These are phyloP conservation scores for Solanum ahanhuiri DNA, from an alignment of 257 asterid species.

Conservation along the genomic window DNA sequence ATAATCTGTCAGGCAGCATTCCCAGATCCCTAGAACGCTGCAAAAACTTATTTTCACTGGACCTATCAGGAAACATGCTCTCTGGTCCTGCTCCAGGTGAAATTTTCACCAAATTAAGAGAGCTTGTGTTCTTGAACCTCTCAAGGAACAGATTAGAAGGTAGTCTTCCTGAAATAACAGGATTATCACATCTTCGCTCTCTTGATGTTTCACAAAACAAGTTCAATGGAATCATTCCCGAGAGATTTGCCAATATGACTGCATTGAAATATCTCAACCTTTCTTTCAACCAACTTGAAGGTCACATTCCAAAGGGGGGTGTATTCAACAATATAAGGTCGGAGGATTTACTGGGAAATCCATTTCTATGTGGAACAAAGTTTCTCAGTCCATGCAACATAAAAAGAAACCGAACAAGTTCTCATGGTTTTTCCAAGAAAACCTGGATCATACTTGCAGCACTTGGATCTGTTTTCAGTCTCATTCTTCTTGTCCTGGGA, in stretches of 20 bases:
- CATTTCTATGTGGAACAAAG: constrained; percentile 47
- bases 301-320: constrained; percentile 47
- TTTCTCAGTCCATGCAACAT: constrained; percentile 20
- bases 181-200: constrained; percentile 23
- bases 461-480: constrained; percentile 21
- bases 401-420: not conserved
- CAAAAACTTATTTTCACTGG: constrained; percentile 46
- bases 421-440: constrained; percentile 19
- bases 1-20: constrained; percentile 46
- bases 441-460: constrained; percentile 20
- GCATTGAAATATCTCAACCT: constrained; percentile 53
- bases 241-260: constrained; percentile 26
- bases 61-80: constrained; percentile 49
- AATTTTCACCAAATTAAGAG: constrained; percentile 25
- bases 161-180: constrained; percentile 38
- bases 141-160: constrained; percentile 54
- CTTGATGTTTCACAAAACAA: constrained; percentile 64
- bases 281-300: constrained; percentile 64
- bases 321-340: constrained; percentile 18
- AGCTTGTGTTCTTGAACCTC: constrained; percentile 42
- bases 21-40: constrained; percentile 42
- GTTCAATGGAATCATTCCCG: constrained; percentile 54
- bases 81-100: constrained; percentile 38
- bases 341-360: constrained; percentile 41
- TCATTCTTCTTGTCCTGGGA: constrained; percentile 21